Evolutionary conservation across 352 stramenopile species (phyloP), one percentile per base, ranked within the genome.

Genomic region (Phytophthora uliginosa): DNA sequence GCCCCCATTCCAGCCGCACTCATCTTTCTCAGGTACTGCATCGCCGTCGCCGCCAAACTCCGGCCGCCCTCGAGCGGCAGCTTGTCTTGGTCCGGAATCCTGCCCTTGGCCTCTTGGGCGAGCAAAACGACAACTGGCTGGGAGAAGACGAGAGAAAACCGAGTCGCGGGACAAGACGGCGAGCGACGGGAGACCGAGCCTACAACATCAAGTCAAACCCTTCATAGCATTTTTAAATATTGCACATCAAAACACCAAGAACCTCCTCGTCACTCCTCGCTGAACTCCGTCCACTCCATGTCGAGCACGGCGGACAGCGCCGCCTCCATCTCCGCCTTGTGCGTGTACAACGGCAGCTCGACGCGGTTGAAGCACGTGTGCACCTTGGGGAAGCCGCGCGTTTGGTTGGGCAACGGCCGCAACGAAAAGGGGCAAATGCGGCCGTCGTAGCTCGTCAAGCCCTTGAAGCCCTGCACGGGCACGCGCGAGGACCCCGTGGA

Each of bases 231-330:
- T 63, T 53, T 76, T 76, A 76, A 79, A 76, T 76, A 76, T 59
- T 73, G 59, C 62, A 74, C 59, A 61, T 33, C 31, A 53, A 42
- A 55, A 28, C 52, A 64, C 38, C 31, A 36, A 57, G n/a, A 38
- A 61, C 33, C 10, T 36, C 20, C 31, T 24, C 13, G 1, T 82
- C 65, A 96, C 69, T 95, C 85, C 24, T 94, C 86, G 50, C 78
- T 94, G 73, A 99, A 99, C 66, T 98, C 97, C 22, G 95, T 99
- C 61, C 95, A 85, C 66, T 99, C 96, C 95, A 99, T 99, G 45
- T 97, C 94, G 20, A 99, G 93, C 18, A 98, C 93, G 58, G 98
- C 87, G 57, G 93, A 98, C 2, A 99, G 83, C 31, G 98, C 98
- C 64, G 98, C 88, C 62, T 99, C 85, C 28, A 99, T 79, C 66